Evolutionary conservation across 495 filamentous ascomycete genomes (phyloP).

Genomic region (Xylaria flabelliformis): DNA sequence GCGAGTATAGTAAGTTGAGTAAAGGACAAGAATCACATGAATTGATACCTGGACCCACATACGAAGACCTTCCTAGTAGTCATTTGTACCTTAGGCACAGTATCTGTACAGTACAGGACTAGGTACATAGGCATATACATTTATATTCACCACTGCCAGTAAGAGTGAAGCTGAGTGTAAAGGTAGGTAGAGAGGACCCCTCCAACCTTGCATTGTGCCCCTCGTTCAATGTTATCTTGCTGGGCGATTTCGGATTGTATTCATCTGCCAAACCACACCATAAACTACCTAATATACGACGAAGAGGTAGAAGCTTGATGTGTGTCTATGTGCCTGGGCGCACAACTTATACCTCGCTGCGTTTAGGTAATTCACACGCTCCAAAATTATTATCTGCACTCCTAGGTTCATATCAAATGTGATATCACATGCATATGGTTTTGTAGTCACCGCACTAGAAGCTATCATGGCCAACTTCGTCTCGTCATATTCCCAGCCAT

Average conservation of each 20-base stretch:
- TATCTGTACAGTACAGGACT: no score
- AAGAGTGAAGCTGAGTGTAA: neutral
- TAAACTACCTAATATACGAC: neutral
- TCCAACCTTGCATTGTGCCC: slow-evolving; percentile 11
- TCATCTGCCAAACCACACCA: neutral
- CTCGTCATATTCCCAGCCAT: neutral
- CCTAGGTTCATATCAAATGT: neutral
- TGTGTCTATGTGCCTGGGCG: neutral
- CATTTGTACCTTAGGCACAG: no score
- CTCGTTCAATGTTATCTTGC: neutral
- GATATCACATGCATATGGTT: neutral
- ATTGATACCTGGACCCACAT: no score
- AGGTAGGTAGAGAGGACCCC: neutral
- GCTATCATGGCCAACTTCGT: slow-evolving; percentile 1
- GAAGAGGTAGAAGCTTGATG: neutral
- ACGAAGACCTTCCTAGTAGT: no score
- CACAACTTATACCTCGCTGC: neutral
- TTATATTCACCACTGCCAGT: neutral
- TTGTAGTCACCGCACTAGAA: neutral
- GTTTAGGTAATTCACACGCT: neutral
- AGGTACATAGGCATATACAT: no score
- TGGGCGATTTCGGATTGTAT: neutral
- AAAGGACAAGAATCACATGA: no score
- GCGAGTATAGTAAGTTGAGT: no score
- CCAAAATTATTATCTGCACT: neutral